Conservation (phyloP, 768 basidiomycete species). For the Tubosaeta sp. region DNA sequence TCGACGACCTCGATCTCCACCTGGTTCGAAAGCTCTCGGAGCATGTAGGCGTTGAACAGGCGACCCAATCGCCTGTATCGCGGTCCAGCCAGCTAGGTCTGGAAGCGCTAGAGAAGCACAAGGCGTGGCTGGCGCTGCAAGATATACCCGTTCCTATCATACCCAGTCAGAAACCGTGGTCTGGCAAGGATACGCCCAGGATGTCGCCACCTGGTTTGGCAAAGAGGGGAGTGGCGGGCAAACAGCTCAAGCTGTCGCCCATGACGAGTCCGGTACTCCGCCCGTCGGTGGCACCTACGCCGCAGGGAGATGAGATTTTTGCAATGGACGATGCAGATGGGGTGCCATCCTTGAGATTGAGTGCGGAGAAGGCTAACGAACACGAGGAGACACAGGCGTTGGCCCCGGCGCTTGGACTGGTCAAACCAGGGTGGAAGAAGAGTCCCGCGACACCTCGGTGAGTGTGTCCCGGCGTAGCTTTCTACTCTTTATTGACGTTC, state of each 20-base stretch:
- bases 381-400: neutral
- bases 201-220: slow-evolving; percentile 28
- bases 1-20: slow-evolving; percentile 67
- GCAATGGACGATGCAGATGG: slow-evolving; percentile 74
- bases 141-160: slow-evolving; percentile 63
- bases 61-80: slow-evolving; percentile 59
- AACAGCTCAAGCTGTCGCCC: slow-evolving; percentile 4
- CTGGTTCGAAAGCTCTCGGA: slow-evolving; percentile 64
- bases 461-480: slow-evolving; percentile 19
- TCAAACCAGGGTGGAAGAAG: slow-evolving; percentile 44
- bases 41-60: slow-evolving; percentile 57
- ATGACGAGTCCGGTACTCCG: slow-evolving; percentile 21
- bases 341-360: slow-evolving; percentile 25
- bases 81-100: slow-evolving; percentile 52
- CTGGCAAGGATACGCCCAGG: slow-evolving; percentile 26
- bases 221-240: slow-evolving; percentile 9
- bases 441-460: slow-evolving; percentile 47
- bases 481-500: neutral
- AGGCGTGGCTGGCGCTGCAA: slow-evolving; percentile 65
- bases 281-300: slow-evolving; percentile 7
- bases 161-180: slow-evolving; percentile 22
- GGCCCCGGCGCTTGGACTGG: neutral
- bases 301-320: slow-evolving; percentile 66
- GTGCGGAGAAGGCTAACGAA: slow-evolving; percentile 7
- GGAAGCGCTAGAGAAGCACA: slow-evolving; percentile 54